Conservation (phyloP, 257 asterid genomes). For the Eustoma russellianum region DNA sequence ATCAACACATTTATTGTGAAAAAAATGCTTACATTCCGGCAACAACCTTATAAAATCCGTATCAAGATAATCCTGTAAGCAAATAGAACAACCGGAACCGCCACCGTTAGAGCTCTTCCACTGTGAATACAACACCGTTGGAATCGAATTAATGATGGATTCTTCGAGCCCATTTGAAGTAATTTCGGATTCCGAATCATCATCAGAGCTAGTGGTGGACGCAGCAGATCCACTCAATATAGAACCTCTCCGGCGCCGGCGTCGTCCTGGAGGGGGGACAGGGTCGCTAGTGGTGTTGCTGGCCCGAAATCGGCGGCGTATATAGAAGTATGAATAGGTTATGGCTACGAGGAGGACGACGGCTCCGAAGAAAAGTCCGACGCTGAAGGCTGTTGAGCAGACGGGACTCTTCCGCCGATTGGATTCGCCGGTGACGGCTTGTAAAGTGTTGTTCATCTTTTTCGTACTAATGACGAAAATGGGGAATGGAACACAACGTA, state of each 20-base stretch:
- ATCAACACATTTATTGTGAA: constrained; percentile 19
- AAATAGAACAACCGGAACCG: constrained; percentile 17
- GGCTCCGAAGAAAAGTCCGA: constrained; percentile 26
- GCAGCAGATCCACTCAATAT: not conserved
- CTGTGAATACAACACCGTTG: no score
- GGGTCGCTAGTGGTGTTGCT: no score
- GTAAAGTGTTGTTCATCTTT: not conserved
- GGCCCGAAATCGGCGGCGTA: not conserved
- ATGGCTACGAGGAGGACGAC: constrained; percentile 19
- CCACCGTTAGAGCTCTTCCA: no score
- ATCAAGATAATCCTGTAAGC: constrained; percentile 18
- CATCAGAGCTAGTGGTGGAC: no score
- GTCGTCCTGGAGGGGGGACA: not conserved
- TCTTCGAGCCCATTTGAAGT: no score
- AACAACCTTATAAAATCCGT: constrained; percentile 11
- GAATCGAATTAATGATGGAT: no score
- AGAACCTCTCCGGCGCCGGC: not conserved
- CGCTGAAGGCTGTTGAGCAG: constrained; percentile 25
- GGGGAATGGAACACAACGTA: no score
- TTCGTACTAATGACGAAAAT: no score
- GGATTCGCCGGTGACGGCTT: not conserved
- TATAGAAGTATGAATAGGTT: constrained; percentile 27
- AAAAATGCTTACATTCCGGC: constrained; percentile 22
- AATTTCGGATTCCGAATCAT: no score
- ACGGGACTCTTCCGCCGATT: not conserved